phyloP scores from a whole-genome alignment of 352 stramenopile genomes.

The Pseudoperonospora humuli region DNA sequence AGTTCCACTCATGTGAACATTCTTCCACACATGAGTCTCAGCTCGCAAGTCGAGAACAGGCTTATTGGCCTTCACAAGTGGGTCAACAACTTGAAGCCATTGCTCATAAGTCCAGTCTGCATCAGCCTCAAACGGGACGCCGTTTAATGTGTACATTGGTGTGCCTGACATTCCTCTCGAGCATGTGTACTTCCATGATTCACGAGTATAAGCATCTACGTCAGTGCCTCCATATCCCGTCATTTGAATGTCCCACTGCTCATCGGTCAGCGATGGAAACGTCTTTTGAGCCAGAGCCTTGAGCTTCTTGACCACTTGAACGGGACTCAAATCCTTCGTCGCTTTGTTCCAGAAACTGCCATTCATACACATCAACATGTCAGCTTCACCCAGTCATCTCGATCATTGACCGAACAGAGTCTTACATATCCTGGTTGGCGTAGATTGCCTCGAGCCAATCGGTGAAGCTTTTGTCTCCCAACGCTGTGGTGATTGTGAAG shows the following conservation, averaged over 20 bases:
- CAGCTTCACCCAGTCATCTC: background rate
- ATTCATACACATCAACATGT: background rate
- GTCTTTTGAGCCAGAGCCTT: constrained; percentile 55
- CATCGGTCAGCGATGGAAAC: constrained; percentile 49
- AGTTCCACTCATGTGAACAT: constrained; percentile 32
- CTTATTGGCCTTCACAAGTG: constrained; percentile 31
- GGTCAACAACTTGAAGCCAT: constrained; percentile 49
- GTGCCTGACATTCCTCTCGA: constrained; percentile 59
- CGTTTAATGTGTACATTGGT: no score
- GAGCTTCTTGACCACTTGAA: constrained; percentile 61
- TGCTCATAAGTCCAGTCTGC: constrained; percentile 54
- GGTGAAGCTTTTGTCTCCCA: constrained; percentile 52
- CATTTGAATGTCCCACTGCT: constrained; percentile 65
- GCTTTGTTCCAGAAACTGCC: constrained; percentile 69
- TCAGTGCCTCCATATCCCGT: constrained; percentile 65
- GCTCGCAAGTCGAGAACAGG: constrained; percentile 22
- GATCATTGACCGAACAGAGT: background rate
- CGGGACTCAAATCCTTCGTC: constrained; percentile 65
- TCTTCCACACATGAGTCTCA: constrained; percentile 42
- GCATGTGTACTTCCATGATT: constrained; percentile 78
- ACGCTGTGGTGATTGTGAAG: constrained; percentile 53
- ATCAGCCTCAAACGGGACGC: constrained; percentile 62
- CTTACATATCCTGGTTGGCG: constrained; percentile 64
- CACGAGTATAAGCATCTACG: constrained; percentile 45
- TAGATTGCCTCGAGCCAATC: constrained; percentile 77